These are phyloP conservation scores for Stenocarpella maydis DNA, from an alignment of 2,329 filamentous ascomycete species.

Conservation along the genomic window DNA sequence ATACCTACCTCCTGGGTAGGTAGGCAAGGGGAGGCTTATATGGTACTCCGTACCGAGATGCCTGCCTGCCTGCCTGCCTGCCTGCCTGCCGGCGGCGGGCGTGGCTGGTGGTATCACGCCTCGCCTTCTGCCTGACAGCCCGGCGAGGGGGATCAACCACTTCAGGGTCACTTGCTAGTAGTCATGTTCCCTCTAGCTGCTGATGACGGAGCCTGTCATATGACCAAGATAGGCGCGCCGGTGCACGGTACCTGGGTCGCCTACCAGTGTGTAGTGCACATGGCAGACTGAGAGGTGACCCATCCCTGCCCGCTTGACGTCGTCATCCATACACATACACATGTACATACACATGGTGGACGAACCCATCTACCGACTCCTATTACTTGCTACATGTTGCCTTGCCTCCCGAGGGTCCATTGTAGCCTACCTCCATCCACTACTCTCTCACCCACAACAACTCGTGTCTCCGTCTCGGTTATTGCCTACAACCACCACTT, in stretches of 20 bases:
- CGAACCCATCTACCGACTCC: too few relatives aligned
- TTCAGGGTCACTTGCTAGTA: constrained; percentile 7
- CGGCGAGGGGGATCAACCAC: background rate
- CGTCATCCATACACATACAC: constrained; percentile 20
- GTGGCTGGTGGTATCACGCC: too few relatives aligned
- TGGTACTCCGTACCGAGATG: too few relatives aligned
- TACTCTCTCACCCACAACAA: background rate
- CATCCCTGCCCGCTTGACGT: constrained; percentile 21
- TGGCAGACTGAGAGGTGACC: too few relatives aligned
- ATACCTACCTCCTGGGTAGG: too few relatives aligned
- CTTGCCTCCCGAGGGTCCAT: too few relatives aligned
- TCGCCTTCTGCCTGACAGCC: background rate
- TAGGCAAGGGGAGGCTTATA: too few relatives aligned
- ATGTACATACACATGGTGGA: too few relatives aligned
- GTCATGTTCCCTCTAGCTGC: constrained; percentile 5
- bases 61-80: background rate
- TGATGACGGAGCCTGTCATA: constrained; percentile 3
- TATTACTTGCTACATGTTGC: too few relatives aligned
- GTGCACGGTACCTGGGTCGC: background rate
- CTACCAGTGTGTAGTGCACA: too few relatives aligned
- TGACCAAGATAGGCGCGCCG: constrained; percentile 17
- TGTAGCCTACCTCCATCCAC: background rate
- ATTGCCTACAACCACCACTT: background rate
- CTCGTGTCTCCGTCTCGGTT: too few relatives aligned
- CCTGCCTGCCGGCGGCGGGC: background rate